phyloP scores from a whole-genome alignment of 2,329 filamentous ascomycete species.

The Hymenoscyphus salicellus region DNA sequence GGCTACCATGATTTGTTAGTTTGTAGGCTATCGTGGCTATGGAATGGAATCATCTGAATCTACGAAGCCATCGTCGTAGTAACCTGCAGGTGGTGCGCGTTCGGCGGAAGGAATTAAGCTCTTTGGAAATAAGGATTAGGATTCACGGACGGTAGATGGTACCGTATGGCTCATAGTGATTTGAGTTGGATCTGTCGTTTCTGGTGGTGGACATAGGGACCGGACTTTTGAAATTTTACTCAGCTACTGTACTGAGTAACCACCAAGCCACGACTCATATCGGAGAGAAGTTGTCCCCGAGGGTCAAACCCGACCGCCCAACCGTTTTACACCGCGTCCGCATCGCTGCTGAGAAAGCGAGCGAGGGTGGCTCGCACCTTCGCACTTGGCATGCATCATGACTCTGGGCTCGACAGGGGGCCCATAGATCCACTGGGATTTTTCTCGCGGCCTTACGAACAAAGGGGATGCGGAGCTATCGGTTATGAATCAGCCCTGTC shows the following conservation, averaged over 20 bases:
- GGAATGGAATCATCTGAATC: not conserved
- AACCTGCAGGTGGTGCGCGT: not conserved
- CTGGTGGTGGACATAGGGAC: slow-evolving; percentile 1
- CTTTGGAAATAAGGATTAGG: slow-evolving; percentile 2
- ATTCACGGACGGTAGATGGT: not conserved
- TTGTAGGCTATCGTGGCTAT: not conserved
- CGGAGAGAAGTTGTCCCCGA: slow-evolving; percentile 2
- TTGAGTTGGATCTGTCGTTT: not conserved
- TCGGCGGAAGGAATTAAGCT: slow-evolving; percentile 5
- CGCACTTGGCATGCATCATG: slow-evolving; percentile 6
- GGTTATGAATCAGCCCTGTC: slow-evolving; percentile 18
- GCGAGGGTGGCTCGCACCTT: not conserved
- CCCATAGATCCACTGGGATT: not conserved
- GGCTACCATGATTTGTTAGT: not conserved
- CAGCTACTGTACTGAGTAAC: not conserved
- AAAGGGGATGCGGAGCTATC: slow-evolving; percentile 14
- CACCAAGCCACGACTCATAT: not conserved
- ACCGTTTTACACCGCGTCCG: slow-evolving; percentile 4
- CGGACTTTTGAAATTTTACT: slow-evolving; percentile 3
- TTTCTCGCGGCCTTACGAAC: slow-evolving; percentile 8
- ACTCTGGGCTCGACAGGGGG: not conserved
- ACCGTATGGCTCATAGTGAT: not conserved
- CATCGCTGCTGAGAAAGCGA: slow-evolving; percentile 5
- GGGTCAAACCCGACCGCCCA: not conserved
- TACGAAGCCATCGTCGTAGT: not conserved